Base-by-base conservation (phyloP, 176 grass and related monocot species). In the Rhynchospora tenuis region DNA sequence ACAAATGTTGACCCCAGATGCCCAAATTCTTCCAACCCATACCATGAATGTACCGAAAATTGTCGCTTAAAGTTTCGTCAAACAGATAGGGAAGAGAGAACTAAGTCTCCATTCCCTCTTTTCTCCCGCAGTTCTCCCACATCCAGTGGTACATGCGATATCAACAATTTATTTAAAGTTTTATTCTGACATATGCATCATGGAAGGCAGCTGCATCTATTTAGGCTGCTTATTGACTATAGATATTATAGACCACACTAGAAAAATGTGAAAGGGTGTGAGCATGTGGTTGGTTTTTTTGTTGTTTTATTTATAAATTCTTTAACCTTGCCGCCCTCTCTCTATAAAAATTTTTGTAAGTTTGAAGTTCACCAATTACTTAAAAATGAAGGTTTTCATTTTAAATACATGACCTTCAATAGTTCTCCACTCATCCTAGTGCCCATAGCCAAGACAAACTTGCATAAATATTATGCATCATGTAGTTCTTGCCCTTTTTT, bases 41-140 rank as follows among this genome's bases (percentile, higher is more conserved):
- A 94, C 83, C 94, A 97, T 80, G 82, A 90, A 90, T 97, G 94
- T 54, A 51, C 84, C 1, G 90, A 92, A 62, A 70, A 86, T 12
- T 97, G 94, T 52, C 47, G 44, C 9, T 5, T 51, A 70, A 93
- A 94, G 86, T 82, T 87, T 45, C 84, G 73, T 56, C 83, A 88
- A 43, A 75, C 59, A 4, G 26, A 81, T 7, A 65, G 75, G 0
- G 55, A 81, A 79, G 19, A 80, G 42, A 68, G 73, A 73, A 71
- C 82, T 45, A 88, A 87, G 55, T 80, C 85, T 86, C 86, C 88
- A 85, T 52, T 23, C 45, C 24, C 76, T 78, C 43, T 84, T 75
- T 72, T 64, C 0, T 64, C 64, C 73, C 73, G 15, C 26, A 9
- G 58, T 85, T 60, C 17, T 86, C 75, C 73, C 24, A 56, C 27